These are phyloP conservation scores for Eucalyptus globulus DNA, from an alignment of 345 rosid genomes.

Conservation along the genomic window DNA sequence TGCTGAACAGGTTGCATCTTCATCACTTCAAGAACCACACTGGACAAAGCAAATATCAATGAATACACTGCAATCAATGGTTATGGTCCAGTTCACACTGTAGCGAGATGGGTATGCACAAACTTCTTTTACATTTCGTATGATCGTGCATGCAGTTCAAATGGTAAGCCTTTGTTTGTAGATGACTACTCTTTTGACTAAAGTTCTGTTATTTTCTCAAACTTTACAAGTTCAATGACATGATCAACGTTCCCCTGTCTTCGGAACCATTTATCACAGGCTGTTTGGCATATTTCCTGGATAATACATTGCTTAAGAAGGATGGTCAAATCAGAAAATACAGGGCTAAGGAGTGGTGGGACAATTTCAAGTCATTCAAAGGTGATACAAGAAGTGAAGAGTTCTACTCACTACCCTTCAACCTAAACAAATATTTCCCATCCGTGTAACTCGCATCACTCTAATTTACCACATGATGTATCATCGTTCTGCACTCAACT, in stretches of 20 bases:
- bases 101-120: slow-evolving; percentile 73
- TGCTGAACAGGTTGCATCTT: too few species aligned
- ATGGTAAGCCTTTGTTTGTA: neutral
- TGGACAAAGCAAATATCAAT: slow-evolving; percentile 10
- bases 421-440: slow-evolving; percentile 85
- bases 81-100: slow-evolving; percentile 72
- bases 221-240: slow-evolving; percentile 62
- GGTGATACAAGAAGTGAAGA: slow-evolving; percentile 72
- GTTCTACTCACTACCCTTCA: slow-evolving; percentile 87
- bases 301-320: slow-evolving; percentile 49
- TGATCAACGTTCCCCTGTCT: slow-evolving; percentile 74
- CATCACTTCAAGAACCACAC: too few species aligned
- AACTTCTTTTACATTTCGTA: neutral
- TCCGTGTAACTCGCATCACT: slow-evolving; percentile 27
- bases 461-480: neutral
- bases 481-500: neutral
- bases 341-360: slow-evolving; percentile 96
- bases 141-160: neutral
- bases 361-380: slow-evolving; percentile 59
- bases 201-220: neutral
- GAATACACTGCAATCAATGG: slow-evolving; percentile 80
- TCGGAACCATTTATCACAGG: slow-evolving; percentile 92
- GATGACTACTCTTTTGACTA: neutral
- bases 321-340: slow-evolving; percentile 56
- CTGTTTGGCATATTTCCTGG: slow-evolving; percentile 60